Evolutionary conservation across 208 protist genomes (phyloP).

Genomic region (Leishmania aethiopica): DNA sequence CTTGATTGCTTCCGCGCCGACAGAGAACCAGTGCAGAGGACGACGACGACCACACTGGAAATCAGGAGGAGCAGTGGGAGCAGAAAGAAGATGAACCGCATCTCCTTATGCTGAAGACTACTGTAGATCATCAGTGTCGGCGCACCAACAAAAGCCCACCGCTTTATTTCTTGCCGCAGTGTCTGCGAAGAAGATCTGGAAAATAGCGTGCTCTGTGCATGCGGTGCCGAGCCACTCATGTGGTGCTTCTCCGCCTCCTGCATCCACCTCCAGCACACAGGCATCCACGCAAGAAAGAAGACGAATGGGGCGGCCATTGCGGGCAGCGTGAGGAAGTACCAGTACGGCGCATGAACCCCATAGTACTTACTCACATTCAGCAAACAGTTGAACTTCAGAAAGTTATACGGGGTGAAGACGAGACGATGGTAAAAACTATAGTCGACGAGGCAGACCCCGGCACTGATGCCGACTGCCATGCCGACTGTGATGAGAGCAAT

Average conservation of each 20-base stretch:
- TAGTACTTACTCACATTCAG: slow-evolving; percentile 82
- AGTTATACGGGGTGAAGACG: slow-evolving; percentile 63
- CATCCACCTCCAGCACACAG: slow-evolving; percentile 14
- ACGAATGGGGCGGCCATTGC: slow-evolving; percentile 53
- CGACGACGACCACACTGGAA: slow-evolving; percentile 43
- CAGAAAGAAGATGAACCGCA: slow-evolving; percentile 84
- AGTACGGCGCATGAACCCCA: slow-evolving; percentile 87
- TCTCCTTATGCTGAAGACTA: slow-evolving; percentile 93
- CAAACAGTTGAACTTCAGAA: slow-evolving; percentile 91
- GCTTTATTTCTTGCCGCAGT: slow-evolving; percentile 20
- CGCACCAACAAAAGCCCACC: slow-evolving; percentile 9
- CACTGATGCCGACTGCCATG: slow-evolving; percentile 31
- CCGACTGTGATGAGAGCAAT: slow-evolving; percentile 28
- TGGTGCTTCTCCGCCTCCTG: background rate
- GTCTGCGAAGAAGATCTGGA: background rate
- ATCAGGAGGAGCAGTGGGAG: slow-evolving; percentile 58
- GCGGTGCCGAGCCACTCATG: background rate
- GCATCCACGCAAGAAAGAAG: slow-evolving; percentile 44
- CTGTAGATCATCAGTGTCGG: slow-evolving; percentile 65
- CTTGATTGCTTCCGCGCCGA: background rate
- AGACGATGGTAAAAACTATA: slow-evolving; percentile 57
- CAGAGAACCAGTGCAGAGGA: slow-evolving; percentile 15
- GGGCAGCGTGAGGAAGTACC: slow-evolving; percentile 85
- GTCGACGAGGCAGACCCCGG: slow-evolving; percentile 41
- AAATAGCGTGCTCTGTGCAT: background rate